phyloP scores from a whole-genome alignment of 2,329 filamentous ascomycete genomes.

The Colletotrichum euphorbiae region DNA sequence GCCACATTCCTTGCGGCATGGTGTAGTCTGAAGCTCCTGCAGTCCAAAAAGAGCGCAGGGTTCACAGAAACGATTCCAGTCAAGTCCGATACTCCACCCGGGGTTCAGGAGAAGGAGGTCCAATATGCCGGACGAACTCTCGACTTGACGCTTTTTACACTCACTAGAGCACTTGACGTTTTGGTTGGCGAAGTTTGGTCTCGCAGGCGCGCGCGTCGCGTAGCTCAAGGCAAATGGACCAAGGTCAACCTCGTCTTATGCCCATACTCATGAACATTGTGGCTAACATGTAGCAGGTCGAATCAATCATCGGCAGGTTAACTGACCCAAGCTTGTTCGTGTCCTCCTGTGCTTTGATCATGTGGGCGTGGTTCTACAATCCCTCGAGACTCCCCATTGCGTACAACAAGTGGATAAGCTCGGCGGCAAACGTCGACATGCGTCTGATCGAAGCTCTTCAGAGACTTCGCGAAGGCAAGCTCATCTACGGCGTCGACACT shows the following conservation, averaged over 20 bases:
- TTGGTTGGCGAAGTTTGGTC: conserved; percentile 75
- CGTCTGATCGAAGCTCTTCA: conserved; percentile 81
- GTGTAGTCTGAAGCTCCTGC: conserved; percentile 67
- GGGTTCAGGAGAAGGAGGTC: conserved; percentile 45
- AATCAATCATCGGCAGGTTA: conserved; percentile 55
- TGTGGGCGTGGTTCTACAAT: conserved; percentile 90
- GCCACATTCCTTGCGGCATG: conserved; percentile 69
- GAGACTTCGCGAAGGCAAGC: conserved; percentile 69
- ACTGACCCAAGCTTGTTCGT: conserved; percentile 80
- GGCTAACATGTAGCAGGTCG: conserved; percentile 48
- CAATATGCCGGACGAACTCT: conserved; percentile 76
- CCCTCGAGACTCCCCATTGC: conserved; percentile 76
- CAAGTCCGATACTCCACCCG: conserved; percentile 45
- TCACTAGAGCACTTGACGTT: conserved; percentile 78
- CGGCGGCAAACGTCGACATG: conserved; percentile 78
- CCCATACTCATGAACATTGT: not conserved
- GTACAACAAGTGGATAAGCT: conserved; percentile 86
- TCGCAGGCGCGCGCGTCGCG: conserved; percentile 57
- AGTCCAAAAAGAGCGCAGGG: conserved; percentile 62
- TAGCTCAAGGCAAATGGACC: conserved; percentile 60
- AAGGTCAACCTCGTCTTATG: conserved; percentile 49
- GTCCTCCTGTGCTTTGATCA: conserved; percentile 78
- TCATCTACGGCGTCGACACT: conserved; percentile 80
- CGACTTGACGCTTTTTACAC: conserved; percentile 84
- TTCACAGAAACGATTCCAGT: conserved; percentile 55